phyloP scores from a whole-genome alignment of 208 protist genomes.

The Trypanosoma avium region DNA sequence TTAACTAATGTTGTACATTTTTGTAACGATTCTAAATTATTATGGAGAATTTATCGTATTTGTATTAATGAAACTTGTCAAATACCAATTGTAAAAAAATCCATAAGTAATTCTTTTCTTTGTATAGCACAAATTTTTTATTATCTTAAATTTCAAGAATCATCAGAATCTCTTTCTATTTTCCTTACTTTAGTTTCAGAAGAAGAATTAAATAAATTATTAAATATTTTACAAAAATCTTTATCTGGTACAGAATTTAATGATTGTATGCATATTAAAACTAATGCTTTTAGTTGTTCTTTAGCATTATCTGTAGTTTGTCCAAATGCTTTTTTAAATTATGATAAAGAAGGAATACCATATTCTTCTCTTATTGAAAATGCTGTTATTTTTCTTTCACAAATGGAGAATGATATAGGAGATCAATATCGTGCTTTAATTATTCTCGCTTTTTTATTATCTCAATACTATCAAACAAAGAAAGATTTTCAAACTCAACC shows the following conservation, averaged over 20 bases:
- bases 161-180: background rate
- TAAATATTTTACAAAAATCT: background rate
- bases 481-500: background rate
- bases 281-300: constrained; percentile 24
- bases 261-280: constrained; percentile 4
- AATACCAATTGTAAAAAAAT: background rate
- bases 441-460: constrained; percentile 2
- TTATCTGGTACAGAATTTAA: background rate
- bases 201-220: background rate
- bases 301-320: constrained; percentile 7
- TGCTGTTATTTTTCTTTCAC: constrained; percentile 2
- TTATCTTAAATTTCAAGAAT: background rate
- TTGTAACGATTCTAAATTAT: background rate
- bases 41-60: constrained; percentile 11
- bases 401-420: constrained; percentile 3
- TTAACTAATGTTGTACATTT: constrained; percentile 18
- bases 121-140: constrained; percentile 19
- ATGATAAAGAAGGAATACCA: background rate
- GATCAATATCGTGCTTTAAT: constrained; percentile 12
- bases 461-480: background rate
- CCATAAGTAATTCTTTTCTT: constrained; percentile 24
- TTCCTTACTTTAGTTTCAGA: background rate
- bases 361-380: background rate
- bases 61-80: constrained; percentile 3
- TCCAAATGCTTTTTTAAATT: background rate